Base-by-base conservation (phyloP, 768 basidiomycete genomes). In the Gymnopilus dilepis region DNA sequence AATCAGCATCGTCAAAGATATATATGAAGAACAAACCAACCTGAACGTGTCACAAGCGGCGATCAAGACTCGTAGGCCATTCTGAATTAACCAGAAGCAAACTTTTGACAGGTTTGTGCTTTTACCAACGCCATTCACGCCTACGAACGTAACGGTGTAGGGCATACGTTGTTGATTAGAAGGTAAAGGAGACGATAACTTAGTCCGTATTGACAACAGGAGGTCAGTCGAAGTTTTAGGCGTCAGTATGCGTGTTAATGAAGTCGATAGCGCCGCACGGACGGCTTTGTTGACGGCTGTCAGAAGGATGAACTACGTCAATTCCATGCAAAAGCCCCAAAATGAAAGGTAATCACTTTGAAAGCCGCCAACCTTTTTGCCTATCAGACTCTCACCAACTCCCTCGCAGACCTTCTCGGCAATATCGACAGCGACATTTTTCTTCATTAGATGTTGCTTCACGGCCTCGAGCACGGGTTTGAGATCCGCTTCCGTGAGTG, bases 41-140 rank as follows among this genome's bases (percentile, higher is more conserved):
- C 97, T 80, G 80, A 99, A 99, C 6, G 97, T 99, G 73, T 99
- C 97, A 72, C 97, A 99, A 12, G 97, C 97, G 42, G 97, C 97
- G 68, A 99, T 99, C 65, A 99, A 81, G 40, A 99, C 97, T 40
- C 91, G 82, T 38, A 97, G 76, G 5, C 91, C 89, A 70, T 99
- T 99, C 76, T 99, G 97, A 56, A 99, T 89, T 38, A 99, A 81
- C 97, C 97, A 99, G 78, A 99, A 99, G 76, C 95, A 96, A 52
- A 99, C 97, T 80, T 99, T 99, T 42, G 91, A 93, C 41, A 99
- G 78, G 75, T 99, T 99, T 6, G 97, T 99, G 68, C 94, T 97
- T 80, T 99, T 99, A 31, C 97, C 97, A 24, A 99, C 97, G 24
- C 97, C 97, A 70, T 99, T 99, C 37, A 99, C 97, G 13, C 97